Evolutionary conservation across 2,329 filamentous ascomycete genomes (phyloP).

Genomic region (Ramularia collo-cygni): DNA sequence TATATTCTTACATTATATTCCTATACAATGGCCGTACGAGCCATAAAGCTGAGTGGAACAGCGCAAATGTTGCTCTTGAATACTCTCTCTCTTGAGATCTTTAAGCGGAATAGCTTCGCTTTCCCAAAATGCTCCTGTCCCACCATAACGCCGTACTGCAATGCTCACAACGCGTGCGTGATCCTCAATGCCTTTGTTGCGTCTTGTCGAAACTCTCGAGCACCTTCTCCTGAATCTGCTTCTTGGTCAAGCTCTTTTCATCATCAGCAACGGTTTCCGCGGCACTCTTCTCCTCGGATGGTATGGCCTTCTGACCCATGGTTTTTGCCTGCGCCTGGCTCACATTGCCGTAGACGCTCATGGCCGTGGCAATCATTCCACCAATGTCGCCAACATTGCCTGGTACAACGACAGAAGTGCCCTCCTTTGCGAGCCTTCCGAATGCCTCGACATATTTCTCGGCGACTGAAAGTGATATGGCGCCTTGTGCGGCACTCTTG

Average conservation of each 20-base stretch:
- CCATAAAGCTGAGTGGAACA: not conserved
- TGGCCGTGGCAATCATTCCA: slow-evolving; percentile 91
- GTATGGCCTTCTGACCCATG: slow-evolving; percentile 48
- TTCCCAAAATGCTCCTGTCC: not conserved
- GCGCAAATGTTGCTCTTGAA: not conserved
- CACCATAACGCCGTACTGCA: not conserved
- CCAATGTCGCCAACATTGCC: slow-evolving; percentile 96
- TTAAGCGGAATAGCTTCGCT: slow-evolving; percentile 1
- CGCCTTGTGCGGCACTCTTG: slow-evolving; percentile 67
- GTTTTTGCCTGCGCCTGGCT: slow-evolving; percentile 68
- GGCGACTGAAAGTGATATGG: slow-evolving; percentile 79
- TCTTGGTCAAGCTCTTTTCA: slow-evolving; percentile 15
- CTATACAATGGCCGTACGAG: not conserved
- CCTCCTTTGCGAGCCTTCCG: slow-evolving; percentile 84
- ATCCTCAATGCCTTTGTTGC: slow-evolving; percentile 29
- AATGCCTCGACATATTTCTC: slow-evolving; percentile 99
- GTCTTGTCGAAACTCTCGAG: slow-evolving; percentile 35
- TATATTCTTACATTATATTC: too few species aligned
- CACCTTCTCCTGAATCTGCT: slow-evolving; percentile 33
- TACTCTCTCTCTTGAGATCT: not conserved
- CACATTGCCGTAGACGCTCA: slow-evolving; percentile 93
- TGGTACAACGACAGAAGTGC: slow-evolving; percentile 89
- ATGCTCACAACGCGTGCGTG: not conserved
- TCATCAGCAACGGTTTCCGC: slow-evolving; percentile 4
- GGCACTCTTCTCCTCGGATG: slow-evolving; percentile 8